phyloP scores from a whole-genome alignment of 148 eudicot genomes.

The Suaeda aralocaspica region DNA sequence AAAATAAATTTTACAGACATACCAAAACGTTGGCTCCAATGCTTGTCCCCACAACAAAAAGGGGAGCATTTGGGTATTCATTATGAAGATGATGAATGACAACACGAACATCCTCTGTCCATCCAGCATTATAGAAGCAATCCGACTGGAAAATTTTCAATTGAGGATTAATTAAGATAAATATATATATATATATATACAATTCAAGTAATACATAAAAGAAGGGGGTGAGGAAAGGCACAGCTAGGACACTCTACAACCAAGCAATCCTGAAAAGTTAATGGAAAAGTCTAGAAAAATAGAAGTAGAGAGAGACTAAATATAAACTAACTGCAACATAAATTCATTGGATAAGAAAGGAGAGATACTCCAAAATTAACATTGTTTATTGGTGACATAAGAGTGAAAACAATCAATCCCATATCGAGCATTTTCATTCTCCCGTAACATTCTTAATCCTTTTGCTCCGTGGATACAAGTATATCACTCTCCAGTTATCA shows the following conservation, averaged over 20 bases:
- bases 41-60: constrained; percentile 80
- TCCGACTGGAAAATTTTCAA: constrained; percentile 55
- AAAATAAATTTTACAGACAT: constrained; percentile 12
- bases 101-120: constrained; percentile 77
- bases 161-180: neutral
- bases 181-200: no score
- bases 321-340: neutral
- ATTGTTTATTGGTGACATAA: neutral
- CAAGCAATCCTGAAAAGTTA: neutral
- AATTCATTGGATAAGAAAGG: neutral
- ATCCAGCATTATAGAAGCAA: constrained; percentile 93
- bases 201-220: neutral
- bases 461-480: no score
- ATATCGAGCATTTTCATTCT: neutral
- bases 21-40: constrained; percentile 95
- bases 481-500: no score
- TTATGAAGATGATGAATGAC: constrained; percentile 61
- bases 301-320: neutral
- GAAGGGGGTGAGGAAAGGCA: neutral
- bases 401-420: neutral
- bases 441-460: neutral
- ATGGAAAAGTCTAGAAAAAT: no score
- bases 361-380: neutral
- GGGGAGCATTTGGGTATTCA: constrained; percentile 62
- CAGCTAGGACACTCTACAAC: neutral